Conservation (phyloP, 2,329 filamentous ascomycete genomes). For the Leptographium lundbergii region DNA sequence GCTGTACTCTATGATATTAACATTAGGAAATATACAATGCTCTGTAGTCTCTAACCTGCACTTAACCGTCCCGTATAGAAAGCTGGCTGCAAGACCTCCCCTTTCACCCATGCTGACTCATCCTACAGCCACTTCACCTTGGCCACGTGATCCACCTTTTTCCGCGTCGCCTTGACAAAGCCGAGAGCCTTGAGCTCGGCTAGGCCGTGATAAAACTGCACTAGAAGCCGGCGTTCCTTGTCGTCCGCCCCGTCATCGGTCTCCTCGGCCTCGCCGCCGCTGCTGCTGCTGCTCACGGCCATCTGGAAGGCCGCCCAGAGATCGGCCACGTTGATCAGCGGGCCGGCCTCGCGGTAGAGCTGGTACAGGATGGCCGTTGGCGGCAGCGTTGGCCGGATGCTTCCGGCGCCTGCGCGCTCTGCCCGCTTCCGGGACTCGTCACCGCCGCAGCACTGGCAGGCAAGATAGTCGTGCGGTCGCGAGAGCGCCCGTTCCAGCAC, state of each 20-base stretch:
- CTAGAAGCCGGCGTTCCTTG: conserved; percentile 45
- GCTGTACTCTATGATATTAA: too few relatives aligned
- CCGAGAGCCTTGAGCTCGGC: conserved; percentile 79
- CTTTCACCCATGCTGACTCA: not conserved
- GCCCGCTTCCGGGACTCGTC: not conserved
- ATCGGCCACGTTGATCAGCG: conserved; percentile 66
- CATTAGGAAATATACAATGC: too few relatives aligned
- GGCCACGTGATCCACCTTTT: conserved; percentile 83
- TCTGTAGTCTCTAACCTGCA: too few relatives aligned
- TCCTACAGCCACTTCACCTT: conserved; percentile 68
- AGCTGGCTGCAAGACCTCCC: too few relatives aligned
- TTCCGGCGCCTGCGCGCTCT: conserved; percentile 24
- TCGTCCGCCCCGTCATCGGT: conserved; percentile 29
- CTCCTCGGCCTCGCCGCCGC: conserved; percentile 27
- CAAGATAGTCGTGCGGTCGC: conserved; percentile 64
- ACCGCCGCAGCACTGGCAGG: conserved; percentile 55
- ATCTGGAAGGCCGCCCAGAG: conserved; percentile 66
- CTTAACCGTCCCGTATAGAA: too few relatives aligned
- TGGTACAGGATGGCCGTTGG: conserved; percentile 65
- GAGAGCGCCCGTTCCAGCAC: conserved; percentile 60
- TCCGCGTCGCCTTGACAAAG: conserved; percentile 77
- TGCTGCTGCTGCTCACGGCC: conserved; percentile 33
- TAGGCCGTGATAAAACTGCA: conserved; percentile 72
- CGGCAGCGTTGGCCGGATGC: conserved; percentile 49
- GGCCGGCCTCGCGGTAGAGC: conserved; percentile 65